Evolutionary conservation across 2,329 filamentous ascomycete genomes (phyloP).

Genomic region (Fusarium sp.): DNA sequence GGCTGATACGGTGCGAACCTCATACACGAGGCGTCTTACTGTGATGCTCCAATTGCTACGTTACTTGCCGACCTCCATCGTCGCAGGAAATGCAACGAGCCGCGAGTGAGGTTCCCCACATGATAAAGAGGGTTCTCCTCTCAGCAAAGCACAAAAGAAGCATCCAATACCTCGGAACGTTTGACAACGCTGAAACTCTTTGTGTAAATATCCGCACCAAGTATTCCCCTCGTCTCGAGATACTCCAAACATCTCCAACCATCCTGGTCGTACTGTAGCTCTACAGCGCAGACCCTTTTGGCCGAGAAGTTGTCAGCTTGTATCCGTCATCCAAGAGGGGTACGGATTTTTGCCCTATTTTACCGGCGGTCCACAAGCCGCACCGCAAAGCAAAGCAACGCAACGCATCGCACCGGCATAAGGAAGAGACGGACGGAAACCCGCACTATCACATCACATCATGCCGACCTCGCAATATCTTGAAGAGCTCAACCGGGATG

Average conservation of each 20-base stretch:
- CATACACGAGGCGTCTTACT: slow-evolving; percentile 11
- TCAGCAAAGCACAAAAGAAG: slow-evolving; percentile 8
- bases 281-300: slow-evolving; percentile 29
- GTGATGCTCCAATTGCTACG: slow-evolving; percentile 40
- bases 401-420: slow-evolving; percentile 19
- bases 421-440: slow-evolving; percentile 3
- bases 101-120: slow-evolving; percentile 41
- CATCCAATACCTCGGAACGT: slow-evolving; percentile 2
- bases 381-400: neutral
- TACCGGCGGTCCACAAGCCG: slow-evolving; percentile 31
- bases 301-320: slow-evolving; percentile 25
- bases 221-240: slow-evolving; percentile 28
- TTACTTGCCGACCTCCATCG: slow-evolving; percentile 38
- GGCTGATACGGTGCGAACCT: slow-evolving; percentile 9
- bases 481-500: slow-evolving; percentile 75
- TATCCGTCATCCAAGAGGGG: slow-evolving; percentile 18
- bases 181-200: slow-evolving; percentile 12
- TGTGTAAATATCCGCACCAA: slow-evolving; percentile 21
- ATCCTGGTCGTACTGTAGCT: slow-evolving; percentile 10
- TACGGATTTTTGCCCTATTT: slow-evolving; percentile 34
- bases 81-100: slow-evolving; percentile 30
- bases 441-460: slow-evolving; percentile 28
- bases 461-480: slow-evolving; percentile 47
- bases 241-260: slow-evolving; percentile 27
- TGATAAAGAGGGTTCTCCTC: slow-evolving; percentile 31